Evolutionary conservation across 352 stramenopile genomes (phyloP), one percentile per base, ranked within the genome.

Genomic region (Elongisporangium anandrum): DNA sequence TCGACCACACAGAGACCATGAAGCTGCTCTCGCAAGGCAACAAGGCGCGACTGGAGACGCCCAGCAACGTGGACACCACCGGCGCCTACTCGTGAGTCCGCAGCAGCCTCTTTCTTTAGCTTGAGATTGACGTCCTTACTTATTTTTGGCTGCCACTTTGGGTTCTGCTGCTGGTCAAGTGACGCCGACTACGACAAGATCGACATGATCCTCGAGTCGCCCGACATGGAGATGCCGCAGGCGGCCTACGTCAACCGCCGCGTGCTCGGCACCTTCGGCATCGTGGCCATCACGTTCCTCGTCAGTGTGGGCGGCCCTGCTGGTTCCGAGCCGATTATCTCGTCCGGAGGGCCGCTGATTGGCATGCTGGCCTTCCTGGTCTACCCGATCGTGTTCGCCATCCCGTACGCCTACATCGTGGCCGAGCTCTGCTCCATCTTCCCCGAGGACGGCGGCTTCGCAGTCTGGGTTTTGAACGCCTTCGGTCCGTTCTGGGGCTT

Each of bases 391-490:
- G 52, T 97, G 10, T 97, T 92, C 78, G 85, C 75, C 0, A 59
- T 97, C 21, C 91, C 91, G 6, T 94, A 97, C 65, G 88, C 88
- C 7, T 77, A 94, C 47, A 90, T 98, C 22, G 97, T 95, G 7
- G 88, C 92, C 15, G 91, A 98, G 70, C 72, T 98, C 9, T 92
- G 86, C 12, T 87, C 85, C 0, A 75, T 90, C 2, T 97, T 97
- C 65, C 90, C 88, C 0, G 90, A 97, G 41, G 70, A 83, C 29
- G 74, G 71, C 16, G 90, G 77, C 38, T 96, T 89, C 55, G 89
- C 95, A 0, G 83, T 90, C 8, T 98, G 93, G 93, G 87, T 97
- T 0, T 69, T 94, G 65, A 79, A 90, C 64, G 92, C 91, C 1
- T 97, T 96, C 77, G 94, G 92, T 16, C 70, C 82, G 1, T 94